phyloP scores from a whole-genome alignment of 768 basidiomycete species.

The Cystobasidium tubakii region DNA sequence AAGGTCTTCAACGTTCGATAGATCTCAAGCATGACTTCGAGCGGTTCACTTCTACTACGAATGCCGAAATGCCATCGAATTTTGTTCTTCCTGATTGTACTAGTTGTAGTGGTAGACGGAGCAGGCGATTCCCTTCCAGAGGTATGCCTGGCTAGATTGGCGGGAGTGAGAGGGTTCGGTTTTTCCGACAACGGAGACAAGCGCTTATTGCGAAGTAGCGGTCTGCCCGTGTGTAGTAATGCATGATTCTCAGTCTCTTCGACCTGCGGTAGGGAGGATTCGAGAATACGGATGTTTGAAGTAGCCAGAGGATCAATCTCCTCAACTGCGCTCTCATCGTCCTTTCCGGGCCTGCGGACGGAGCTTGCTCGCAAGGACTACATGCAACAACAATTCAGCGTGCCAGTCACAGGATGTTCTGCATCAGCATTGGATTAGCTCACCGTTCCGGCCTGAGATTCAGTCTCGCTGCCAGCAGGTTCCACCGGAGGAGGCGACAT shows the following conservation, averaged over 20 bases:
- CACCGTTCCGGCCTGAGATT: background rate
- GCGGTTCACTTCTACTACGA: slow-evolving; percentile 69
- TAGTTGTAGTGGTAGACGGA: slow-evolving; percentile 49
- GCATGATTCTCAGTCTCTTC: slow-evolving; percentile 4
- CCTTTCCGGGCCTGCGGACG: slow-evolving; percentile 36
- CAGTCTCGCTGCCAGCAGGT: background rate
- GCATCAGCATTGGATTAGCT: background rate
- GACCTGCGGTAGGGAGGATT: slow-evolving; percentile 36
- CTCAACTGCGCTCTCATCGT: slow-evolving; percentile 49
- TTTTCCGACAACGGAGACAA: background rate
- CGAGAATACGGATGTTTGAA: slow-evolving; percentile 50
- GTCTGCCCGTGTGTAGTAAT: slow-evolving; percentile 7
- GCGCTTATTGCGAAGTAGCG: slow-evolving; percentile 19
- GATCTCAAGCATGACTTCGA: slow-evolving; percentile 99
- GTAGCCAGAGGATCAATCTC: slow-evolving; percentile 56
- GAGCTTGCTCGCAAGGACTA: slow-evolving; percentile 24
- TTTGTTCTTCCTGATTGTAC: slow-evolving; percentile 64
- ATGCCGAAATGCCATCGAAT: slow-evolving; percentile 99
- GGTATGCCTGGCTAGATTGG: background rate
- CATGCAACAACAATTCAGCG: too few relatives aligned
- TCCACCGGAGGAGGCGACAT: background rate
- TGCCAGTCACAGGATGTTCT: too few relatives aligned
- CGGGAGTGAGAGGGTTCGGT: slow-evolving; percentile 1
- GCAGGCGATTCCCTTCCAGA: slow-evolving; percentile 29
- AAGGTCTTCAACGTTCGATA: slow-evolving; percentile 82